Conservation (phyloP, 441 rosid genomes). For the Erysimum pusillum region DNA sequence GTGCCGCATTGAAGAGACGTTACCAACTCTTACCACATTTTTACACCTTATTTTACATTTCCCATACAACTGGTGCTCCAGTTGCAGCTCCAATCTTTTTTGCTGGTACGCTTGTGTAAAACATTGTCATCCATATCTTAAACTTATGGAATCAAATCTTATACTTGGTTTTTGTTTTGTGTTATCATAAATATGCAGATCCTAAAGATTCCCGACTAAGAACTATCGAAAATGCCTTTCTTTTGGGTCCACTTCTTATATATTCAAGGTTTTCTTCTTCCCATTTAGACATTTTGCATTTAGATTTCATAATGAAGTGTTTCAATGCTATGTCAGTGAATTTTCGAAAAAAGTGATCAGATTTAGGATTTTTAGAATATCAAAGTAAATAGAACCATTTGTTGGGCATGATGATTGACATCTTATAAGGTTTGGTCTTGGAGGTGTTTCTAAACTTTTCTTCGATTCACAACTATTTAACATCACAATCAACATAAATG, state of each 20-base stretch:
- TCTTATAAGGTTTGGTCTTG: neutral
- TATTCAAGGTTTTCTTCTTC: conserved; percentile 65
- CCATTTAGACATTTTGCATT: conserved; percentile 19
- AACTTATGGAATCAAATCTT: conserved; percentile 39
- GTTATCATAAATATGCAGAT: conserved; percentile 63
- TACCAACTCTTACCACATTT: conserved; percentile 88
- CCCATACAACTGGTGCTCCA: conserved; percentile 85
- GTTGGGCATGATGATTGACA: conserved; percentile 3
- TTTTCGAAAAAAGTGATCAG: neutral
- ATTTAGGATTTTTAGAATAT: conserved; percentile 18
- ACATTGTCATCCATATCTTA: conserved; percentile 14
- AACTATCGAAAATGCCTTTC: conserved; percentile 80
- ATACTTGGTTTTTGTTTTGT: conserved; percentile 4
- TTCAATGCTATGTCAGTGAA: neutral
- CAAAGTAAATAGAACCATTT: conserved; percentile 18
- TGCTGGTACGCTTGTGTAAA: conserved; percentile 61
- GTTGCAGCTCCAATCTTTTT: conserved; percentile 90
- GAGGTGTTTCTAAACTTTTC: neutral
- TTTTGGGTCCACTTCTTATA: conserved; percentile 86
- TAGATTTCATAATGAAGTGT: neutral
- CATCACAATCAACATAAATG: too few relatives aligned
- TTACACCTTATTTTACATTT: conserved; percentile 86
- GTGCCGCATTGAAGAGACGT: conserved; percentile 91
- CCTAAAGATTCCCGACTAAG: conserved; percentile 76
- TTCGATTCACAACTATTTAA: neutral